A percentile compares a stretch with the other conserved stretches of the same genome.
Evolutionary conservation across 176 grass and related monocot genomes (phyloP).

Genomic region (Triticum monococcum): DNA sequence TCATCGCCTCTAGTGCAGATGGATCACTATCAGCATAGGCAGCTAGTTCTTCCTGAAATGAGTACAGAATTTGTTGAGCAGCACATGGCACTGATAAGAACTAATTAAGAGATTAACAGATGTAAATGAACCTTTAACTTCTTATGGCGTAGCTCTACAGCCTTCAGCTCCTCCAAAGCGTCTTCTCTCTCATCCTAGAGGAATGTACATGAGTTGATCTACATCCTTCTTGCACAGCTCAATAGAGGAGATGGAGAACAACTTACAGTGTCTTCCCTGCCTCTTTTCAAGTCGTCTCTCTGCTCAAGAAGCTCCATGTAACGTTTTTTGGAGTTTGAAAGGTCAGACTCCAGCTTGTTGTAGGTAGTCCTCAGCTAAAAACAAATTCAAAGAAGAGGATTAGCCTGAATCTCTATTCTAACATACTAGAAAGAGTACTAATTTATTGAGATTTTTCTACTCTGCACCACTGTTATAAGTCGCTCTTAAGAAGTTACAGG

Average conservation of each 20-base stretch:
- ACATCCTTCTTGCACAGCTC: not conserved
- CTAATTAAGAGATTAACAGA: not conserved
- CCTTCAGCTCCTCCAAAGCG: slow-evolving; percentile 68
- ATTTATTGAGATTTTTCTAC: not conserved
- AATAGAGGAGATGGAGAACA: slow-evolving; percentile 4
- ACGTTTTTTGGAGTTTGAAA: slow-evolving; percentile 65
- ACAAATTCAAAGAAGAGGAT: slow-evolving; percentile 23
- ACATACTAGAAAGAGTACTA: not conserved
- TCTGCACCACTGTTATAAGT: not conserved
- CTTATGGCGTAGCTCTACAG: slow-evolving; percentile 69
- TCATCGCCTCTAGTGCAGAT: slow-evolving; percentile 81
- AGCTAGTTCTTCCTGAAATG: slow-evolving; percentile 74
- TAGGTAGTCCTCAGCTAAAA: slow-evolving; percentile 69
- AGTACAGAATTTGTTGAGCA: slow-evolving; percentile 2
- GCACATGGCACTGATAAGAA: slow-evolving; percentile 20
- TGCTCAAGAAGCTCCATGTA: slow-evolving; percentile 81
- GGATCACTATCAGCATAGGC: slow-evolving; percentile 91
- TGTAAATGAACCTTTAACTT: slow-evolving; percentile 64
- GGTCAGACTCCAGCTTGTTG: slow-evolving; percentile 76
- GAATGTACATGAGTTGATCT: slow-evolving; percentile 14
- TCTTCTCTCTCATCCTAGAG: slow-evolving; percentile 82
- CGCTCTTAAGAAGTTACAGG: not conserved
- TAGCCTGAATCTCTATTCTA: not conserved
- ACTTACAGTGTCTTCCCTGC: slow-evolving; percentile 91
- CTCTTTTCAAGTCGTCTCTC: slow-evolving; percentile 85